Percentiles rank a stretch among this genome's conserved stretches.
Conservation (phyloP, 2,329 filamentous ascomycete species). For the Diaporthe citriasiana region DNA sequence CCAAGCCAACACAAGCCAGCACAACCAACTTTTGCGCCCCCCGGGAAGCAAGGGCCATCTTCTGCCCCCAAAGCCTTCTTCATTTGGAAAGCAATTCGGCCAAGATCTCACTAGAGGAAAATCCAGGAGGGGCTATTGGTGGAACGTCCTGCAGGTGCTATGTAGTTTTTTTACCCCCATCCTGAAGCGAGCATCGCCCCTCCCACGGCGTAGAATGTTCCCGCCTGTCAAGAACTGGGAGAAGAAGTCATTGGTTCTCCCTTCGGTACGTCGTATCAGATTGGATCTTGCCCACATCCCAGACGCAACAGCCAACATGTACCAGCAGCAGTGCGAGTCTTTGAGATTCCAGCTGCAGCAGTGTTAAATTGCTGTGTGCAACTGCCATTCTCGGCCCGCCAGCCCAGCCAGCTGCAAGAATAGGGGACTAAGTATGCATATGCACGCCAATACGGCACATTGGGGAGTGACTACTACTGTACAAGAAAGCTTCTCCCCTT, state of each 20-base stretch:
- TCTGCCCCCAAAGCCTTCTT: background rate
- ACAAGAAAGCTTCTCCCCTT: slow-evolving; percentile 18
- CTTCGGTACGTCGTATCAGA: background rate
- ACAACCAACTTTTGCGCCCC: background rate
- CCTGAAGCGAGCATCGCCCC: background rate
- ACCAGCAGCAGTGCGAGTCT: background rate
- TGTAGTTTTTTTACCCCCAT: background rate
- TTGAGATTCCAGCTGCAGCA: background rate
- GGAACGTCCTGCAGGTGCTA: background rate
- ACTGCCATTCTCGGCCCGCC: background rate
- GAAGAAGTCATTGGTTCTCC: background rate
- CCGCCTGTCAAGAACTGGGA: background rate
- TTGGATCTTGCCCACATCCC: background rate
- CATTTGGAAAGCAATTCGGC: slow-evolving; percentile 21
- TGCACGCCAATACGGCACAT: slow-evolving; percentile 26
- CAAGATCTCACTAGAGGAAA: background rate
- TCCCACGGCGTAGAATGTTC: background rate
- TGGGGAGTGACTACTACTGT: background rate
- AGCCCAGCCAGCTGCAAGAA: background rate
- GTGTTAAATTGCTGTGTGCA: background rate
- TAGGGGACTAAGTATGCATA: slow-evolving; percentile 9
- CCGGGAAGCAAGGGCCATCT: too few species aligned
- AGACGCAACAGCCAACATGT: background rate
- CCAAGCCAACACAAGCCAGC: background rate
- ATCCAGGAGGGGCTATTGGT: background rate